Base-by-base conservation (phyloP, 441 rosid genomes). In the Euphorbia corollata region DNA sequence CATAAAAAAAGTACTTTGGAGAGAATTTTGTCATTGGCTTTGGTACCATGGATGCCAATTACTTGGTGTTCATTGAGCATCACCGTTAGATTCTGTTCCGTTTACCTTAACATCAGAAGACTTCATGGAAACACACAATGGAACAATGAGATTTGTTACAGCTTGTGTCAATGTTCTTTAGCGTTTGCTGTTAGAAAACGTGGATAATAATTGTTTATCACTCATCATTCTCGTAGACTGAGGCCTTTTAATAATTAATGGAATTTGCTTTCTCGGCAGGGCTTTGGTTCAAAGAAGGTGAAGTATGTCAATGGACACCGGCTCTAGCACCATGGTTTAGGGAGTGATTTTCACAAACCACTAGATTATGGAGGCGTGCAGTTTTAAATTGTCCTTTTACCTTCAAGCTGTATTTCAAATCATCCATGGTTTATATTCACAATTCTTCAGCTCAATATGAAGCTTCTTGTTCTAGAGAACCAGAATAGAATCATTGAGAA, bases 221-320 rank as follows among this genome's bases (percentile, higher is more conserved):
- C 34, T 43, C 16, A 54, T 41, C 27, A 11, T 41, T 41, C 22
- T 18, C 36, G 19, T 45, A 19, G 27, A 4, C 53, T 0, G 22
- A 27, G 19, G 41, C 27, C 5, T 61, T 59, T 55, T 53, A 54
- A 66, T 11, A 30, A 51, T 27, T 39, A 4, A 36, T 36, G 41
- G 41, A 50, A 34, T 63, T 75, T 70, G 68, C 39, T 65, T 76
- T 67, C 48, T 57, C 32, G 57, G 18, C 81, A 92, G 98, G 73
- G 41, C 82, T 89, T 13, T 92, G 98, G 98, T 92, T 92, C 74
- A 81, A 90, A 80, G 97, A 90, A 71, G 94, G 88, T 13, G 98
- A 92, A 68, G n/a, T 88, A 65, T 88, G 91, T 69, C 68, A 84
- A 72, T 92, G 96, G 98, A 82, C 90, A 68, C 85, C 88, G 11